Base-by-base conservation (phyloP, 2,329 filamentous ascomycete species). In the Arthrobotrys musiformis region DNA sequence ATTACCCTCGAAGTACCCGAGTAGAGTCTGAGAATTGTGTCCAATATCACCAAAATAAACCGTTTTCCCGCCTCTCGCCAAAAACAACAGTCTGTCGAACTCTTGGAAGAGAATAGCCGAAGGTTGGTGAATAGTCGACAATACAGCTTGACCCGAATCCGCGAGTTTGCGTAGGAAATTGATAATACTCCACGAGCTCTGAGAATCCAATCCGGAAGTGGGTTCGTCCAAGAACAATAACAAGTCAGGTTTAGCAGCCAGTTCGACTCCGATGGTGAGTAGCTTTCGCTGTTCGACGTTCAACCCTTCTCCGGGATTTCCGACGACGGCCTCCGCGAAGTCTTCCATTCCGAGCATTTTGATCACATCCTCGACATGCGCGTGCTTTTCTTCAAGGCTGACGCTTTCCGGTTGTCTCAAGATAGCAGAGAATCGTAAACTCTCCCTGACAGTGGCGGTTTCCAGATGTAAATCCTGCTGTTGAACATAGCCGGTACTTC, bases 31-130 rank as follows among this genome's bases (percentile, higher is more conserved):
- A 0, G 91, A 91, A 83, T 91, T 90, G 79, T 90, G 84, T 79
- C 92, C 93, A 72, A 94, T 90, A 2, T 92, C 89, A 68, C 92
- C 92, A 81, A 93, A 94, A 85, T 95, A 95, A 52, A 94, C 91
- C 0, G 92, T 93, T 82, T 86, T 88, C 68, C 92, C 92, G 70
- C 92, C 92, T 81, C 88, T 90, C 35, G 90, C 90, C 15, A 90
- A 84, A 1, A 90, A 84, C 33, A 89, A 84, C 1, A 90, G 82
- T 72, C 86, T 84, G 79, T 90, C 88, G 24, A 90, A 85, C 64
- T 86, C 83, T 70, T 87, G 85, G 80, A 89, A 89, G 33, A 90
- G 89, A 79, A 89, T 87, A 54, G 86, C 83, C 5, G 88, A 85
- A 1, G 88, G 88, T 80, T 90, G 88, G 79, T 90, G 88, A 76